Percentiles rank a stretch among this genome's conserved stretches.
Evolutionary conservation across 2,329 filamentous ascomycete genomes (phyloP).

Genomic region (Alternaria conjuncta): DNA sequence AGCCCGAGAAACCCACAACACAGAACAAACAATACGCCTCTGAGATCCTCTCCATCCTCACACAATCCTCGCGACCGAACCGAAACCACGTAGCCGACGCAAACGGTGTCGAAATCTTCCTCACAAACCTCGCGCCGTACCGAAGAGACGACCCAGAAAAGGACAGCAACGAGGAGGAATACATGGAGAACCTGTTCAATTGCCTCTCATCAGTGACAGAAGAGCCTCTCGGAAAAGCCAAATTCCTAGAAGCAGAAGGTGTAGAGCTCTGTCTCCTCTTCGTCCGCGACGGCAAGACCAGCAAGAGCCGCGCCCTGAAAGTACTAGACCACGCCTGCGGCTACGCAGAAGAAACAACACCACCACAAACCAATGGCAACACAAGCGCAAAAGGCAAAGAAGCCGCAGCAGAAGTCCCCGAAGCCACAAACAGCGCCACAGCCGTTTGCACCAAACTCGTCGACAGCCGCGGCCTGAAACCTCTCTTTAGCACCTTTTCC

Average conservation of each 20-base stretch:
- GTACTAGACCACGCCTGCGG: conserved; percentile 82
- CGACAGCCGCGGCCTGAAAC: conserved; percentile 83
- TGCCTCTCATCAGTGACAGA: conserved; percentile 81
- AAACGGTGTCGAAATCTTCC: conserved; percentile 77
- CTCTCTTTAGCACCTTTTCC: conserved; percentile 78
- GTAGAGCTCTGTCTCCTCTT: conserved; percentile 91
- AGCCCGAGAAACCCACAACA: conserved; percentile 69
- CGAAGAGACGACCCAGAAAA: conserved; percentile 84
- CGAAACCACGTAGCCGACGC: conserved; percentile 66
- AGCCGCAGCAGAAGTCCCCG: conserved; percentile 3
- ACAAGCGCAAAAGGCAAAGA: conserved; percentile 23
- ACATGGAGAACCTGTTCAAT: conserved; percentile 92
- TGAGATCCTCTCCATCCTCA: conserved; percentile 86
- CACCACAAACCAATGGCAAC: conserved; percentile 21
- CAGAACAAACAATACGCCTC: conserved; percentile 97
- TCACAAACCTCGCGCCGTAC: conserved; percentile 85
- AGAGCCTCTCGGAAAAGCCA: conserved; percentile 74
- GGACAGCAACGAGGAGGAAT: conserved; percentile 90
- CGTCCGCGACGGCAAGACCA: conserved; percentile 85
- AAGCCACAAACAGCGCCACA: conserved; percentile 49
- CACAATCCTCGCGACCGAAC: conserved; percentile 75
- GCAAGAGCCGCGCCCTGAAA: conserved; percentile 77
- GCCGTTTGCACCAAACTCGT: conserved; percentile 78
- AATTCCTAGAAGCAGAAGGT: conserved; percentile 88
- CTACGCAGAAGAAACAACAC: conserved; percentile 50